Evolutionary conservation across 257 asterid species (phyloP), one percentile per base, ranked within the genome.

Genomic region (Fraxinus excelsior): DNA sequence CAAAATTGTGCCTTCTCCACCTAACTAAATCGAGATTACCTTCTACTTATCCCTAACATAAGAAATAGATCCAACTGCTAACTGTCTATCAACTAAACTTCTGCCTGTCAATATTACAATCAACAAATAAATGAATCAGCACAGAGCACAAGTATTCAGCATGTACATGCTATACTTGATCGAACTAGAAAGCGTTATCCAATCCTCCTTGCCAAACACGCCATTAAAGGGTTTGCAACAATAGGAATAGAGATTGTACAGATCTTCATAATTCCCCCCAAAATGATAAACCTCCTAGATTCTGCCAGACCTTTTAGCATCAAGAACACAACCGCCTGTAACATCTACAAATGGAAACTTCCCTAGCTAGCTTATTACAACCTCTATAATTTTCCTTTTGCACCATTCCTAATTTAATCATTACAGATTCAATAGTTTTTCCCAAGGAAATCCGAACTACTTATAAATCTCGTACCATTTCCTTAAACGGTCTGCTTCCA

Each of bases 51-150:
- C 34, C 68, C 68, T 23, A 10, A 62, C 3, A 56, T 6, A 21
- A 56, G 16, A 56, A 56, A 56, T 19, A 8, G 6, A 60, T 60
- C n/a, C 67, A 23, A 11, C 67, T 60, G 67, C 67, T 60, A 60
- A 23, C 7, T 23, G 67, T 60, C 67, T 25, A 62, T 62, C 26
- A 62, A 62, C 34, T 10, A 25, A 62, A 62, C 11, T 21, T n/a
- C 32, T 62, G 34, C 34, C 68, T 62, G 34, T 18, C 68, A 62
- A 62, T 11, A 19, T 25, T 62, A 62, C 34, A 79, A 76, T 76
- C 76, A 84, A 82, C 80, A 74, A 82, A 82, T 79, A 82, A 82
- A 85, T 66, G 84, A 85, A 85, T 44, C 80, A 82, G 79, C 80
- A 79, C 82, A 76, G 8, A 51, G 64, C 70, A 10, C 67, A 9